phyloP scores from a whole-genome alignment of 345 rosid species.

The Balakata baccata region DNA sequence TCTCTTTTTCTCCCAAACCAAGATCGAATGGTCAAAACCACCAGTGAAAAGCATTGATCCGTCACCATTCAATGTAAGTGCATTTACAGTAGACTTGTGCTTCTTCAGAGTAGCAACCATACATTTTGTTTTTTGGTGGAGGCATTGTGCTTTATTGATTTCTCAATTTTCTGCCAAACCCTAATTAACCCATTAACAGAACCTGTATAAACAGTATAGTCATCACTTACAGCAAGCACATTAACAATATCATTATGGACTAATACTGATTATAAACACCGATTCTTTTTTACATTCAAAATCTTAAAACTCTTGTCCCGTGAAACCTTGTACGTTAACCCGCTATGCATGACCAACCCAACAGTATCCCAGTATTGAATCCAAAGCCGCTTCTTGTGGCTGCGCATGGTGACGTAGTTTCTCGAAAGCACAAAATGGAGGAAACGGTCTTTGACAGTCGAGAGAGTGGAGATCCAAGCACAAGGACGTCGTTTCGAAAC shows the following conservation, averaged over 20 bases:
- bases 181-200: slow-evolving; percentile 39
- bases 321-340: slow-evolving; percentile 42
- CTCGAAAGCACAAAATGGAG: slow-evolving; percentile 28
- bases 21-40: slow-evolving; percentile 35
- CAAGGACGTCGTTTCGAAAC: too few species aligned
- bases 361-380: slow-evolving; percentile 46
- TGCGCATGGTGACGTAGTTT: slow-evolving; percentile 41
- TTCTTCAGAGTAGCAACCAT: slow-evolving; percentile 33
- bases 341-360: slow-evolving; percentile 32
- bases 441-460: slow-evolving; percentile 39
- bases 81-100: slow-evolving; percentile 44
- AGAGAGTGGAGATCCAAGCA: slow-evolving; percentile 45
- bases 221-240: slow-evolving; percentile 31
- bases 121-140: too few species aligned
- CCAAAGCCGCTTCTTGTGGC: slow-evolving; percentile 51
- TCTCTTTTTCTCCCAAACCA: slow-evolving; percentile 41
- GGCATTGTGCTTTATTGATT: slow-evolving; percentile 24
- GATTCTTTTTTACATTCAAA: slow-evolving; percentile 26
- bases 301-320: slow-evolving; percentile 53
- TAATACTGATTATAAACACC: slow-evolving; percentile 45
- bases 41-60: slow-evolving; percentile 42
- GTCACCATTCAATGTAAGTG: slow-evolving; percentile 35
- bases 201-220: slow-evolving; percentile 43
- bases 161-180: slow-evolving; percentile 35
- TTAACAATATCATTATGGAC: slow-evolving; percentile 50